Percentiles rank a stretch among this genome's conserved stretches.
Conservation (phyloP, 805 yeast species). For the Ogataea ramenticola region DNA sequence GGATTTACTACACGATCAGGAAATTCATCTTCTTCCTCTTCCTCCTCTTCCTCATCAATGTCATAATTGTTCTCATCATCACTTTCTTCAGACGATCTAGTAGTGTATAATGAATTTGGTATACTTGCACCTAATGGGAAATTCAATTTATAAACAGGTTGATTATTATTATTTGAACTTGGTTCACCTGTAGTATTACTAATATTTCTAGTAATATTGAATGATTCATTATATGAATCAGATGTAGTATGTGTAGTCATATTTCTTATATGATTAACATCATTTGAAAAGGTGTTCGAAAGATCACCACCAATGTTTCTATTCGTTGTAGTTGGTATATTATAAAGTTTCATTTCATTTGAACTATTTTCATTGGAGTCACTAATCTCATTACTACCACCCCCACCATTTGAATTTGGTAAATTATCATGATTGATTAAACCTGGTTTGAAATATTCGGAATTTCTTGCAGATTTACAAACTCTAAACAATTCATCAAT, state of each 20-base stretch:
- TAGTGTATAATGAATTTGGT: conserved; percentile 8
- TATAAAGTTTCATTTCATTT: neutral
- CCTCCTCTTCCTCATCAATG: neutral
- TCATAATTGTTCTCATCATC: neutral
- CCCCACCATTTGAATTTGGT: neutral
- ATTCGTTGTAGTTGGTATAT: neutral
- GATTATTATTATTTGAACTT: neutral
- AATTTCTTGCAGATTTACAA: conserved; percentile 48
- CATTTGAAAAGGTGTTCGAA: neutral
- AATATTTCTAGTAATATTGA: neutral
- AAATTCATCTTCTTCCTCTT: conserved; percentile 5
- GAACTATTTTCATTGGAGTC: neutral
- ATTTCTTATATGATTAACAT: neutral
- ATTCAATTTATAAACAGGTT: neutral
- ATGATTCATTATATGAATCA: neutral
- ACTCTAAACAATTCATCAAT: conserved; percentile 66
- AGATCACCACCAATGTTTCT: neutral
- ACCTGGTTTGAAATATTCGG: conserved; percentile 34
- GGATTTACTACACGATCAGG: neutral
- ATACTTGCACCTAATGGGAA: neutral
- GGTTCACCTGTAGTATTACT: neutral
- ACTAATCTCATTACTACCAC: neutral
- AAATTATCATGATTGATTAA: neutral
- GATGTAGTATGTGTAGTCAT: neutral
- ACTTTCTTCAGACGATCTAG: conserved; percentile 2